Percentiles rank a stretch among this genome's conserved stretches.
Evolutionary conservation across 1,139 yeast species (phyloP).

Genomic region (Pichia sp.): DNA sequence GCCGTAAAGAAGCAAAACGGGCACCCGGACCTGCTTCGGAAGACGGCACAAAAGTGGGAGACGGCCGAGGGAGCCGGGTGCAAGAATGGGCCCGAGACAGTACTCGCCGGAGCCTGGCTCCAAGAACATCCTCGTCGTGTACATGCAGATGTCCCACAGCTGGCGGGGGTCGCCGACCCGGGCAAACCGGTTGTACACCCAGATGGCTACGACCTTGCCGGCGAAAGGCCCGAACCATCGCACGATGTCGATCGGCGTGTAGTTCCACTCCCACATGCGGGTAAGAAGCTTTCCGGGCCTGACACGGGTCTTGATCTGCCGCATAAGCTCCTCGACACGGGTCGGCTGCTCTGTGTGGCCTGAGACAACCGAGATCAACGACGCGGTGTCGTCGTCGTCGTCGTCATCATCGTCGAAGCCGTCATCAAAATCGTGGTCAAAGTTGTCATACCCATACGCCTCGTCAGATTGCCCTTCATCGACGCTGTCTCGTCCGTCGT

Average conservation of each 20-base stretch:
- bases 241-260: conserved; percentile 43
- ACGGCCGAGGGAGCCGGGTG: conserved; percentile 63
- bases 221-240: conserved; percentile 49
- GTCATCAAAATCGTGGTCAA: no score
- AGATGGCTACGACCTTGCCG: conserved; percentile 38
- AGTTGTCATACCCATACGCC: no score
- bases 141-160: conserved; percentile 39
- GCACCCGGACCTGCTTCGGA: conserved; percentile 35
- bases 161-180: conserved; percentile 39
- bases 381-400: conserved; percentile 11
- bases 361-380: conserved; percentile 17
- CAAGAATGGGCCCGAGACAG: conserved; percentile 42
- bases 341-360: conserved; percentile 4
- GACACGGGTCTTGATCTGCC: conserved; percentile 28
- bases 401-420: conserved; percentile 7
- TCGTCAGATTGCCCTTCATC: no score
- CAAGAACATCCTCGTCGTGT: conserved; percentile 42
- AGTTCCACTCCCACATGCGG: conserved; percentile 41
- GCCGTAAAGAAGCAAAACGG: conserved; percentile 60
- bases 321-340: conserved; percentile 16
- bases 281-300: conserved; percentile 36
- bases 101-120: conserved; percentile 32
- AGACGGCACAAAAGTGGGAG: conserved; percentile 69
- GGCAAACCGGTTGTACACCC: conserved; percentile 43
- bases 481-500: conserved; percentile 11